Conservation (phyloP, 83 land plant genomes). For the Diphasiastrum complanatum region DNA sequence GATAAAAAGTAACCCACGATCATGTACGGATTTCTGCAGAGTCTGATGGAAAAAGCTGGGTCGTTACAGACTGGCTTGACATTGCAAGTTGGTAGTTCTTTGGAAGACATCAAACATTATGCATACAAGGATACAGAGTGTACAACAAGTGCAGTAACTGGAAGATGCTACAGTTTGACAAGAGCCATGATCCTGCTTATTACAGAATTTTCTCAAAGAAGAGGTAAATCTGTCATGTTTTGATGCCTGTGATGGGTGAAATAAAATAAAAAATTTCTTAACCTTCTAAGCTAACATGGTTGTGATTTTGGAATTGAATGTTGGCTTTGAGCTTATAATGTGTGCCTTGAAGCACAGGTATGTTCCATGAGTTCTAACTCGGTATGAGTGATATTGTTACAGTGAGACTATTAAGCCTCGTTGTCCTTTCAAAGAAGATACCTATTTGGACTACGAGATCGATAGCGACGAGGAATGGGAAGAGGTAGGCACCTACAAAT, state of each 20-base stretch:
- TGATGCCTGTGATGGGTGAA: too few species aligned
- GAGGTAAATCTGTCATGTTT: conserved; percentile 37
- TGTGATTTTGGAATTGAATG: conserved; percentile 1
- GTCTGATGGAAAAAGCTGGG: too few species aligned
- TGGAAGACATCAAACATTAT: not conserved
- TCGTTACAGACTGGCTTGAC: too few species aligned
- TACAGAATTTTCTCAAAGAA: conserved; percentile 75
- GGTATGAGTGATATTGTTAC: too few species aligned
- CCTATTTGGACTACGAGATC: conserved; percentile 79
- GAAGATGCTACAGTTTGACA: conserved; percentile 89
- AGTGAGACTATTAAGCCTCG: conserved; percentile 65
- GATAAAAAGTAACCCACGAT: too few species aligned
- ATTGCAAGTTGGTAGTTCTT: not conserved
- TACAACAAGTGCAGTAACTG: conserved; percentile 18
- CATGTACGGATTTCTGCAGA: too few species aligned
- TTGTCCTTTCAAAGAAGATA: conserved; percentile 67
- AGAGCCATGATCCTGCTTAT: conserved; percentile 83
- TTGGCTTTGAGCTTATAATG: too few species aligned
- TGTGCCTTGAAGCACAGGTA: not conserved
- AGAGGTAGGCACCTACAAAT: conserved; percentile 46
- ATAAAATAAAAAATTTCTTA: not conserved
- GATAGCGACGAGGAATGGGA: conserved; percentile 99
- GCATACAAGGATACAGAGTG: not conserved
- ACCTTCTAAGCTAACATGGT: not conserved
- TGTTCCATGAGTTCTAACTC: not conserved